Evolutionary conservation across 331 rosid genomes (phyloP), one percentile per base, ranked within the genome.

Genomic region (Spiraea crenata): DNA sequence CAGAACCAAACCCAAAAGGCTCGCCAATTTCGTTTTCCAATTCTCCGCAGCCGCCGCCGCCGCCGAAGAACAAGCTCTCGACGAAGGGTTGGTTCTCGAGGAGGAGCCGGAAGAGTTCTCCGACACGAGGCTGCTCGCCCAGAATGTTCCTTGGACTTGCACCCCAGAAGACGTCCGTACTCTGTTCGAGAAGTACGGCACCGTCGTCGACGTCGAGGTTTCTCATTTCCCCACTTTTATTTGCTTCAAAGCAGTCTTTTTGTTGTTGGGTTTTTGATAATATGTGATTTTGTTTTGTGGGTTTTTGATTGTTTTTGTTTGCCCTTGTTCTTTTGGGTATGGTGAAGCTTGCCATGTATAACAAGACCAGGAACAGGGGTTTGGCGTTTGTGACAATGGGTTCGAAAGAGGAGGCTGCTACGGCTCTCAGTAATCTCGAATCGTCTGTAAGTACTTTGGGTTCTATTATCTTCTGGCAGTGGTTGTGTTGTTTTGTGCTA

Each of bases 321-420:
- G 37, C 8, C 57, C 25, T 38, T 55, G 37, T 10, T 61, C 25
- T 38, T 55, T 74, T 10, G 19, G 72, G 63, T 42, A 51, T 55
- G 72, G 61, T 55, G 69, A 52, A 93, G 97, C 86, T 95, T 70
- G 85, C 97, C 0, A 91, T 91, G 96, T 84, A 80, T 75, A 85
- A 81, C 80, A 91, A 87, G 84, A 73, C 64, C 63, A 85, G 83
- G 79, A 95, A 85, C 74, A 88, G 96, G 68, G 99, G 97, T 48
- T 85, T 95, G 86, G 97, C 99, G 19, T 93, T 93, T 77, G 95
- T 93, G 42, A 85, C 91, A 63, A 91, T 93, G 99, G 85, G 86
- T 56, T 87, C 97, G 1, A 92, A 86, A 2, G 95, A 93, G 84
- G 97, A 91, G 63, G 96, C 96, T 71, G 82, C 52, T 15, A 77